These are phyloP conservation scores for Leptographium lundbergii DNA, from an alignment of 2,329 filamentous ascomycete species.

Conservation along the genomic window DNA sequence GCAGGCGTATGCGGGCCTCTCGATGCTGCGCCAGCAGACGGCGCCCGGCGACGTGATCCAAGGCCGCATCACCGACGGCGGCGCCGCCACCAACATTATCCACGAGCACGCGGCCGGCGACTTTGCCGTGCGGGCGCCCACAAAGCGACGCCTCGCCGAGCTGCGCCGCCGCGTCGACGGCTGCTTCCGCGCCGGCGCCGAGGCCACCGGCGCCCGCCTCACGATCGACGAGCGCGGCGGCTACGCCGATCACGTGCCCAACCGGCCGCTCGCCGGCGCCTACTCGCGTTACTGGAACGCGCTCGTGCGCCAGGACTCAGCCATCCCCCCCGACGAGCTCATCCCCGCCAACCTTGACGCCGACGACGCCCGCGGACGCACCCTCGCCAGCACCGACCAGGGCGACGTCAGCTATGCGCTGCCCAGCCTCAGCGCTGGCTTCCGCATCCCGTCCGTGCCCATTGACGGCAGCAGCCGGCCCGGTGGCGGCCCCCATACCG, in stretches of 20 bases:
- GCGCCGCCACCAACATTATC: slow-evolving; percentile 42
- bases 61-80: slow-evolving; percentile 39
- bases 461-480: slow-evolving; percentile 10
- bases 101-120: slow-evolving; percentile 33
- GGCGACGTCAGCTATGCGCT: slow-evolving; percentile 45
- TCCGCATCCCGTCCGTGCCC: slow-evolving; percentile 34
- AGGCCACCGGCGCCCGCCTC: slow-evolving; percentile 32
- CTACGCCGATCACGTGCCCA: slow-evolving; percentile 44
- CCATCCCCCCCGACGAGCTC: not conserved
- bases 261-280: slow-evolving; percentile 31
- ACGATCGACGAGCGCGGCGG: slow-evolving; percentile 27
- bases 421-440: slow-evolving; percentile 40
- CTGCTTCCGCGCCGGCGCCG: slow-evolving; percentile 27
- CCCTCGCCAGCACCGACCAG: slow-evolving; percentile 45
- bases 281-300: slow-evolving; percentile 33
- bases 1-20: slow-evolving; percentile 32
- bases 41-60: slow-evolving; percentile 36
- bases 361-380: slow-evolving; percentile 27
- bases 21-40: slow-evolving; percentile 42
- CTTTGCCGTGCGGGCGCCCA: slow-evolving; percentile 32
- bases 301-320: slow-evolving; percentile 12
- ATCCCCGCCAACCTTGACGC: slow-evolving; percentile 24
- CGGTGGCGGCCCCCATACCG: slow-evolving; percentile 36
- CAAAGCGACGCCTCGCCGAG: slow-evolving; percentile 24
- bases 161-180: slow-evolving; percentile 28